Evolutionary conservation across 176 grass and related monocot genomes (phyloP).

Genomic region (Zea mays): Zm-B73-REFERENCE-NAM-5.0 NC_050103.1:148331501-148332000

Average conservation of each 20-base stretch:
- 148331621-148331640: neutral
- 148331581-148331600: neutral
- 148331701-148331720: too few species aligned
- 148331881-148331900: neutral
- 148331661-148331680: neutral
- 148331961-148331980: too few species aligned
- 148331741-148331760: neutral
- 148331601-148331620: neutral
- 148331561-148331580: neutral
- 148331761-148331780: neutral
- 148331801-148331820: neutral
- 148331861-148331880: neutral
- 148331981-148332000: too few species aligned
- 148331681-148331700: too few species aligned
- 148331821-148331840: neutral
- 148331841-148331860: neutral
- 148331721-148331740: too few species aligned
- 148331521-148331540: neutral
- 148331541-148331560: neutral
- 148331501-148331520: neutral
- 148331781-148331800: neutral
- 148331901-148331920: neutral
- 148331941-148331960: neutral
- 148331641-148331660: neutral
- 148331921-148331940: neutral